Evolutionary conservation across 345 rosid species (phyloP).

Genomic region (Melaleuca alternifolia): DNA sequence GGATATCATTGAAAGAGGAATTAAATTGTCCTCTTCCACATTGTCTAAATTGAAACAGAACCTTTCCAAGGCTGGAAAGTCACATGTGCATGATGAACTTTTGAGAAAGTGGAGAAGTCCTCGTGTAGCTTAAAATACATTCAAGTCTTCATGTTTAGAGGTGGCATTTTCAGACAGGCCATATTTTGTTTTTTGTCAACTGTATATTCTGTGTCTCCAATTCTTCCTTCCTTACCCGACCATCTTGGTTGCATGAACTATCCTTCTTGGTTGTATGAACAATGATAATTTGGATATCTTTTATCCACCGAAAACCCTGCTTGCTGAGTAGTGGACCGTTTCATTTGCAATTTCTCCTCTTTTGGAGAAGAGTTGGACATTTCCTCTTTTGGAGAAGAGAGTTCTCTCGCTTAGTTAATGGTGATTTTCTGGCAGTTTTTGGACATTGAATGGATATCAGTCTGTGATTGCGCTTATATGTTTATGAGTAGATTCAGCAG

Average conservation of each 20-base stretch:
- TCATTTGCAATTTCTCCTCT: neutral
- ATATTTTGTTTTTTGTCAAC: neutral
- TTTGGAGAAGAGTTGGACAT: neutral
- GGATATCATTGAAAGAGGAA: conserved; percentile 43
- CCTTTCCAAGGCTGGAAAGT: conserved; percentile 23
- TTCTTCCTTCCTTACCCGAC: neutral
- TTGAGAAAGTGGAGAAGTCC: conserved; percentile 17
- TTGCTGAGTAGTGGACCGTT: neutral
- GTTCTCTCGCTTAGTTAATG: neutral
- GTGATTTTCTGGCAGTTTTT: neutral
- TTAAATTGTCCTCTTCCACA: conserved; percentile 27
- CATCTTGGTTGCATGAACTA: neutral
- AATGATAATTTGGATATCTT: neutral
- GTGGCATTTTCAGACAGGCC: neutral
- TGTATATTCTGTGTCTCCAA: neutral
- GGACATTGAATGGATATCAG: neutral
- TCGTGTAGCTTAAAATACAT: neutral
- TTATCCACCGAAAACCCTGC: neutral
- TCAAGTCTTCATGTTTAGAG: neutral
- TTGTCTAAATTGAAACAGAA: conserved; percentile 33
- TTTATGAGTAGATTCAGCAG: neutral
- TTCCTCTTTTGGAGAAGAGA: neutral
- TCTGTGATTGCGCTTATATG: neutral
- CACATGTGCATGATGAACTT: conserved; percentile 28
- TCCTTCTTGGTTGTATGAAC: neutral